Conservation (phyloP, 768 basidiomycete genomes). For the Piloderma croceum region DNA sequence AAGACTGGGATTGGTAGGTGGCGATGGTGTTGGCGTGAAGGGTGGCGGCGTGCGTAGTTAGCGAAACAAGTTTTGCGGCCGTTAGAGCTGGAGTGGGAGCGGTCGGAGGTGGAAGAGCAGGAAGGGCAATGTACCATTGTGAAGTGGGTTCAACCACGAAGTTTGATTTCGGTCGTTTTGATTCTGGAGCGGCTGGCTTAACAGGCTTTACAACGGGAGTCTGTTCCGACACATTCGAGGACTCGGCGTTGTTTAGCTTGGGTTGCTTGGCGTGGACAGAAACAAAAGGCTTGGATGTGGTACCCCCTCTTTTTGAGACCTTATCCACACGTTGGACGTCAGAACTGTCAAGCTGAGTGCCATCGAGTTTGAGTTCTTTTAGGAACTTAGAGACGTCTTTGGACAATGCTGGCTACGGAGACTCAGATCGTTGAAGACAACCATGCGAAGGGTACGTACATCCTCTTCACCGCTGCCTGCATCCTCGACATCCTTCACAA, state of each 20-base stretch:
- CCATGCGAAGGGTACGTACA: constrained; percentile 18
- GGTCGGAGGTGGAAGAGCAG: constrained; percentile 22
- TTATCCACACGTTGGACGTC: constrained; percentile 9
- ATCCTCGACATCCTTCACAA: constrained; percentile 37
- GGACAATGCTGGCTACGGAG: constrained; percentile 33
- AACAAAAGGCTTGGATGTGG: no score
- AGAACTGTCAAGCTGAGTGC: constrained; percentile 9
- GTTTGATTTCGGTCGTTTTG: constrained; percentile 10
- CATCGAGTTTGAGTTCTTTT: constrained; percentile 32
- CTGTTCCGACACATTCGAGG: neutral
- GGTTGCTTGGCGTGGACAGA: neutral
- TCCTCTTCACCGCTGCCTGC: constrained; percentile 23
- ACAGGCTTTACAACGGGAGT: constrained; percentile 2
- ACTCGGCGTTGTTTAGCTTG: neutral
- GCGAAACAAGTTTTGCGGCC: constrained; percentile 25
- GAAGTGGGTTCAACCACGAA: constrained; percentile 29
- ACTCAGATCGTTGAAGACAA: neutral
- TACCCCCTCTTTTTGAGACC: constrained; percentile 6
- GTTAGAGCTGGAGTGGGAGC: constrained; percentile 20
- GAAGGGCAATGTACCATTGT: constrained; percentile 36
- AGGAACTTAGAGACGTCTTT: constrained; percentile 45
- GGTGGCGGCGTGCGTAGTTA: constrained; percentile 36
- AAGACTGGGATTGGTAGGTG: constrained; percentile 47
- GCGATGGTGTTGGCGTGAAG: constrained; percentile 36
- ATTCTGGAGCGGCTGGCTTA: constrained; percentile 1